Conservation (phyloP, 768 basidiomycete genomes). For the Arthromyces matolae region DNA sequence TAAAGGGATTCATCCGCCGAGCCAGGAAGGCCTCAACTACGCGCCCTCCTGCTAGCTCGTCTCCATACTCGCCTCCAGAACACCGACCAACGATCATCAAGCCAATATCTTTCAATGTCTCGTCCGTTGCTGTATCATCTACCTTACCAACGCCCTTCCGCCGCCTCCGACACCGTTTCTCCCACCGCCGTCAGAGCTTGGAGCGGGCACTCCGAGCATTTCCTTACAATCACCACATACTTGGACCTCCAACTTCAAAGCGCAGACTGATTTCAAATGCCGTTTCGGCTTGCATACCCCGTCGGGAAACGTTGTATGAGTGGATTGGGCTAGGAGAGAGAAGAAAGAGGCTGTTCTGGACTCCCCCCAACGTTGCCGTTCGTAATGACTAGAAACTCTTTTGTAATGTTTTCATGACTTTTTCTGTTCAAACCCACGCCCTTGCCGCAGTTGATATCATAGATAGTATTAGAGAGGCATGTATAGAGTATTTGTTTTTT, state of each 20-base stretch:
- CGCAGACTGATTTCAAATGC: constrained; percentile 1
- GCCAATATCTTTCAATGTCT: not conserved
- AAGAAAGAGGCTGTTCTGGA: no score
- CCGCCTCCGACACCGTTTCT: not conserved
- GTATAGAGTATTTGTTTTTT: no score
- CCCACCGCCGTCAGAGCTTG: constrained; percentile 7
- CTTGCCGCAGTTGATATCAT: no score
- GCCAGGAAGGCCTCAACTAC: constrained; percentile 1
- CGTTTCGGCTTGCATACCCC: constrained; percentile 6
- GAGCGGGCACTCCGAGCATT: constrained; percentile 6
- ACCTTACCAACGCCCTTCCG: not conserved
- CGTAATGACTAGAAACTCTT: no score
- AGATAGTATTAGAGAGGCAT: no score
- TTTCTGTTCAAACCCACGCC: no score
- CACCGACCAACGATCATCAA: no score
- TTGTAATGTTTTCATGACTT: no score
- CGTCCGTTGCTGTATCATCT: not conserved
- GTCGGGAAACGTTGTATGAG: constrained; percentile 10
- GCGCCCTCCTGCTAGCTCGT: no score
- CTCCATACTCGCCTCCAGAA: no score
- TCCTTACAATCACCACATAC: no score
- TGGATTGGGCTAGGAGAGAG: constrained; percentile 13
- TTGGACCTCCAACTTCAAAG: not conserved
- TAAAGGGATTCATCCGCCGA: constrained; percentile 41
- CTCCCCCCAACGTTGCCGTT: no score